phyloP scores from a whole-genome alignment of 345 rosid genomes.

The Schrenkiella parvula region DNA sequence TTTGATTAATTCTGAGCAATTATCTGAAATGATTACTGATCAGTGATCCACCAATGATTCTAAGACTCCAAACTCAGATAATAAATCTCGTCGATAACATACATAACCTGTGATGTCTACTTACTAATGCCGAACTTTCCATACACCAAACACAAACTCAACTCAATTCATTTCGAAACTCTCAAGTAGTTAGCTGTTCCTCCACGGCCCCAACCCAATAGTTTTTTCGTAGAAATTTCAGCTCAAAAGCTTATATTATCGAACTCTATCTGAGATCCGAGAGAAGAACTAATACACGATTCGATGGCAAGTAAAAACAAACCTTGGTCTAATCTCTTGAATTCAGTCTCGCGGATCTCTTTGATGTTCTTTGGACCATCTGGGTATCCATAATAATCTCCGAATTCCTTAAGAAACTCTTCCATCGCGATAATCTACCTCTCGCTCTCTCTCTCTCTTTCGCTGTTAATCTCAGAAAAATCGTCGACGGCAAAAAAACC shows the following conservation, averaged over 20 bases:
- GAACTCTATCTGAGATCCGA: background rate
- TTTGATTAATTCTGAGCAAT: background rate
- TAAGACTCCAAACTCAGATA: background rate
- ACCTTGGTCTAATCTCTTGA: constrained; percentile 72
- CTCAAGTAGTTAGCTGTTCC: background rate
- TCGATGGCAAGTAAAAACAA: background rate
- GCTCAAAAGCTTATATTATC: background rate
- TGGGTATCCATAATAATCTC: constrained; percentile 77
- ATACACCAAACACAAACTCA: constrained; percentile 5
- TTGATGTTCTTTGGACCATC: constrained; percentile 62
- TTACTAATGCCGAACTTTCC: background rate
- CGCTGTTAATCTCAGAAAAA: constrained; percentile 5
- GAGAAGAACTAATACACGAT: background rate
- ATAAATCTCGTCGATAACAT: background rate
- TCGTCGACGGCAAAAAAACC: constrained; percentile 3
- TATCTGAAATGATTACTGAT: background rate
- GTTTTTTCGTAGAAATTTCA: background rate
- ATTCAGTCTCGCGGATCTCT: constrained; percentile 74
- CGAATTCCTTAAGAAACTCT: constrained; percentile 64
- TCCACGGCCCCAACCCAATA: background rate
- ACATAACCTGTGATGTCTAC: background rate
- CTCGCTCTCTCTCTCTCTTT: background rate
- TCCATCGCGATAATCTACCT: constrained; percentile 22
- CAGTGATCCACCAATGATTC: background rate
- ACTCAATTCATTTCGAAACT: background rate